These are phyloP conservation scores for Cladosporium sp. DNA, from an alignment of 2,329 filamentous ascomycete species.

Conservation along the genomic window DNA sequence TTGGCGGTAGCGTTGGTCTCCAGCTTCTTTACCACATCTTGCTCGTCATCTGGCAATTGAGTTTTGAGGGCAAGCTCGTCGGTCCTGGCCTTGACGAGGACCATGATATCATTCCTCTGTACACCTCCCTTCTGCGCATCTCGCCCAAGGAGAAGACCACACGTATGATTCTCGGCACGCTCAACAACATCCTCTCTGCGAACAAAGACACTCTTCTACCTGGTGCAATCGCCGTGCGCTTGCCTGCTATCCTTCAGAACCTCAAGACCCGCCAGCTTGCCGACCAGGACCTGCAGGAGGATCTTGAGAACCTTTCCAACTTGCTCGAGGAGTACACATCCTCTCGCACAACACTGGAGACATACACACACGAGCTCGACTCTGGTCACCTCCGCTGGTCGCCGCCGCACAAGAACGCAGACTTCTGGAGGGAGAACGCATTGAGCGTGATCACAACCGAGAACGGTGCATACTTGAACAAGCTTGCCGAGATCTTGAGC, in stretches of 20 bases:
- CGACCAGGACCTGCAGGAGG: constrained; percentile 55
- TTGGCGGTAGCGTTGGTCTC: constrained; percentile 77
- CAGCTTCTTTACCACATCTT: constrained; percentile 94
- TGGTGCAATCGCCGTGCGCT: constrained; percentile 79
- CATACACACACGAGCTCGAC: constrained; percentile 77
- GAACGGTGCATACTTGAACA: constrained; percentile 74
- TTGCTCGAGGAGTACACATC: constrained; percentile 84
- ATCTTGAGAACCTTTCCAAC: constrained; percentile 47
- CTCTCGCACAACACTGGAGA: constrained; percentile 66
- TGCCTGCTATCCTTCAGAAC: constrained; percentile 64
- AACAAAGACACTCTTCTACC: constrained; percentile 71
- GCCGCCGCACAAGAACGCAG: constrained; percentile 79
- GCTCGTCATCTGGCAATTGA: constrained; percentile 92
- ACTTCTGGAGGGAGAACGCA: constrained; percentile 92
- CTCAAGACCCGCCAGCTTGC: constrained; percentile 54
- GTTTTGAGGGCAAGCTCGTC: constrained; percentile 73
- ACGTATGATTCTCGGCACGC: constrained; percentile 81
- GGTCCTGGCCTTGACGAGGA: constrained; percentile 86
- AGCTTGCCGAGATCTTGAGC: constrained; percentile 81
- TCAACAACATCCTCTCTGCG: constrained; percentile 80
- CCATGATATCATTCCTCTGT: constrained; percentile 87
- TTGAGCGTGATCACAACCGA: constrained; percentile 81
- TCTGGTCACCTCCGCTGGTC: constrained; percentile 90
- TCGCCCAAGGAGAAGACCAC: constrained; percentile 99
- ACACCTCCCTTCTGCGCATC: constrained; percentile 85